phyloP scores from a whole-genome alignment of 306 rosid species.

The Nissolia schottii region DNA sequence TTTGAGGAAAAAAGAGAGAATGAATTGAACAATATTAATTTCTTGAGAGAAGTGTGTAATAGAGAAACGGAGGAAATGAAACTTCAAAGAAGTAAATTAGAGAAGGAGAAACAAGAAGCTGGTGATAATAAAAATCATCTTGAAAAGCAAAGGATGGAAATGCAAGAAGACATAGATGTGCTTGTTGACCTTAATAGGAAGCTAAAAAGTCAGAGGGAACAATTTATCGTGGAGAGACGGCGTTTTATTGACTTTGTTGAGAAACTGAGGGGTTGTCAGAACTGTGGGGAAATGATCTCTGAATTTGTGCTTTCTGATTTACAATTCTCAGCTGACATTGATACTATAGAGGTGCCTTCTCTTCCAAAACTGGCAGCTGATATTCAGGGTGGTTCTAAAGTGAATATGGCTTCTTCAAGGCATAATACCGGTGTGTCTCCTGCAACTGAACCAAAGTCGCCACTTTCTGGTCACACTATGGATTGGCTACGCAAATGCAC shows the following conservation, averaged over 20 bases:
- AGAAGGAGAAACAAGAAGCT: slow-evolving; percentile 67
- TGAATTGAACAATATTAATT: slow-evolving; percentile 62
- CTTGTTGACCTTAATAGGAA: slow-evolving; percentile 70
- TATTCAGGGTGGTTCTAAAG: slow-evolving; percentile 39
- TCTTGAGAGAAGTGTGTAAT: slow-evolving; percentile 73
- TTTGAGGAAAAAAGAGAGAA: slow-evolving; percentile 77
- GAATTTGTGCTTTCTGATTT: slow-evolving; percentile 75
- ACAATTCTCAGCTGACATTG: slow-evolving; percentile 55
- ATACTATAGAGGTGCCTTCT: slow-evolving; percentile 57
- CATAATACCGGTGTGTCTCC: slow-evolving; percentile 46
- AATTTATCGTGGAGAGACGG: slow-evolving; percentile 66
- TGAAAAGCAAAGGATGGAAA: slow-evolving; percentile 73
- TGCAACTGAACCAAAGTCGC: slow-evolving; percentile 42
- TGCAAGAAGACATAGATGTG: slow-evolving; percentile 75
- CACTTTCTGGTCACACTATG: slow-evolving; percentile 63
- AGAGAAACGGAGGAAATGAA: slow-evolving; percentile 89
- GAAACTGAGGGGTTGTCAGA: slow-evolving; percentile 60
- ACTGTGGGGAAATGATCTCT: slow-evolving; percentile 67
- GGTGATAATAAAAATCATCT: slow-evolving; percentile 63
- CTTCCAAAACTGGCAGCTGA: slow-evolving; percentile 47
- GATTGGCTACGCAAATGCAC: slow-evolving; percentile 94
- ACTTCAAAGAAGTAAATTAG: slow-evolving; percentile 67
- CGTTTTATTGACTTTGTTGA: slow-evolving; percentile 66
- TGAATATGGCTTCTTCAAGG: slow-evolving; percentile 40
- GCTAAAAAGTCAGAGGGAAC: slow-evolving; percentile 73